Percentiles rank a stretch among this genome's conserved stretches.
Evolutionary conservation across 2,329 filamentous ascomycete species (phyloP).

Genomic region (Fusarium foetens): DNA sequence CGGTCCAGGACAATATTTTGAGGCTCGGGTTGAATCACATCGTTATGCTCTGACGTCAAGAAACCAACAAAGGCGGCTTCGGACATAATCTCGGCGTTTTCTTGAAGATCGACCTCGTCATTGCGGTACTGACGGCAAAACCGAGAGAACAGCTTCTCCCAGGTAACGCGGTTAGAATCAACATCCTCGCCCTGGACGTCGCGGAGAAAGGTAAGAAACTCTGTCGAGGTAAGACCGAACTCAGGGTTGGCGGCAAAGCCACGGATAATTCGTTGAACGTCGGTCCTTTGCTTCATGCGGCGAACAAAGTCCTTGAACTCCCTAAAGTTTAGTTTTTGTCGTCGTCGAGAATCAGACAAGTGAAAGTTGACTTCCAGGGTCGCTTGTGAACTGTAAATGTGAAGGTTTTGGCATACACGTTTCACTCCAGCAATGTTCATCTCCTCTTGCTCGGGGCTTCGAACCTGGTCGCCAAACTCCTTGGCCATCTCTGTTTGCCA

Average conservation of each 20-base stretch:
- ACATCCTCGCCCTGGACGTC: slow-evolving; percentile 81
- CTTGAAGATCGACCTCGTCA: slow-evolving; percentile 56
- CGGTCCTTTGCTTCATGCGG: slow-evolving; percentile 83
- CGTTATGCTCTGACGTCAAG: slow-evolving; percentile 78
- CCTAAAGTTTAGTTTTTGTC: slow-evolving; percentile 75
- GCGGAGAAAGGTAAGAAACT: slow-evolving; percentile 81
- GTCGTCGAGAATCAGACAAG: slow-evolving; percentile 72
- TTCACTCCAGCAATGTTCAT: slow-evolving; percentile 84
- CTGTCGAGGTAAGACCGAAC: slow-evolving; percentile 72
- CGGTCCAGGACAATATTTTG: slow-evolving; percentile 75
- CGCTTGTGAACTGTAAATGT: slow-evolving; percentile 87
- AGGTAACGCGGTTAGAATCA: slow-evolving; percentile 69
- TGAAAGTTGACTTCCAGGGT: slow-evolving; percentile 80
- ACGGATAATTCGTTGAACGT: slow-evolving; percentile 80
- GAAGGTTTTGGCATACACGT: slow-evolving; percentile 85
- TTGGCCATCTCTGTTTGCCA: slow-evolving; percentile 88
- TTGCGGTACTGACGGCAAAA: slow-evolving; percentile 70
- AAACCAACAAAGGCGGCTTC: slow-evolving; percentile 82
- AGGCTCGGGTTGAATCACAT: slow-evolving; percentile 70
- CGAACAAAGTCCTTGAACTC: slow-evolving; percentile 88
- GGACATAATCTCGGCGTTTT: slow-evolving; percentile 70
- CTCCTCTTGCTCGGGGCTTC: slow-evolving; percentile 69
- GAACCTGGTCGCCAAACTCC: slow-evolving; percentile 65
- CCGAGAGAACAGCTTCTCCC: slow-evolving; percentile 78
- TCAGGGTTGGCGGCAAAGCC: slow-evolving; percentile 67